Percentiles rank a stretch among this genome's conserved stretches.
Conservation (phyloP, 495 filamentous ascomycete species). For the Hyaloscypha finlandica region DNA sequence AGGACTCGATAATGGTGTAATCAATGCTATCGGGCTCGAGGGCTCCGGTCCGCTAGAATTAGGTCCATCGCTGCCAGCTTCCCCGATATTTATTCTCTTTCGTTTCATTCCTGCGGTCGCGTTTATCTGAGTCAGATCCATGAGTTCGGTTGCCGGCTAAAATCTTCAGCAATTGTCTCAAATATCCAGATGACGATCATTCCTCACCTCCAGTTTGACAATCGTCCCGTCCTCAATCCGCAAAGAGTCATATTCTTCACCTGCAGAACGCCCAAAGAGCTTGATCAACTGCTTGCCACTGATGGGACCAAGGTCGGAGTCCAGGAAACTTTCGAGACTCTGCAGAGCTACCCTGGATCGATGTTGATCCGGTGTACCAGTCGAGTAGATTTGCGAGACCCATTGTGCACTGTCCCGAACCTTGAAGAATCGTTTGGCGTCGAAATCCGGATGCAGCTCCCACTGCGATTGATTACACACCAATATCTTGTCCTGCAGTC, state of each 20-base stretch:
- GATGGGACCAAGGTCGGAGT: neutral
- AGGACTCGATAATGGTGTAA: neutral
- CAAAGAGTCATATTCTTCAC: neutral
- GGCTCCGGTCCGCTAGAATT: neutral
- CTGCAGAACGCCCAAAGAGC: neutral
- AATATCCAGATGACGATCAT: neutral
- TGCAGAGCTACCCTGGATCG: neutral
- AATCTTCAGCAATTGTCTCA: neutral
- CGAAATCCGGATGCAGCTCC: neutral
- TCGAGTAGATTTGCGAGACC: neutral
- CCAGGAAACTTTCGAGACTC: neutral
- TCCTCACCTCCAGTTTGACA: neutral
- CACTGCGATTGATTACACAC: neutral
- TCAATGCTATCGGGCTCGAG: neutral
- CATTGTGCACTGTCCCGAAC: neutral
- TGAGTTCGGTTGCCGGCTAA: neutral
- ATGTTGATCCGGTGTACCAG: neutral
- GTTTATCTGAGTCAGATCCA: neutral
- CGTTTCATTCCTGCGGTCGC: neutral
- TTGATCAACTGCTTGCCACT: neutral
- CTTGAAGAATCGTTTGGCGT: neutral
- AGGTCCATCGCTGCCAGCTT: neutral
- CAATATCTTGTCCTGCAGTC: neutral
- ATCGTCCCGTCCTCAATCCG: neutral
- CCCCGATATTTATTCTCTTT: neutral